Base-by-base conservation (phyloP, 2,329 filamentous ascomycete genomes). In the Aureobasidium musti region DNA sequence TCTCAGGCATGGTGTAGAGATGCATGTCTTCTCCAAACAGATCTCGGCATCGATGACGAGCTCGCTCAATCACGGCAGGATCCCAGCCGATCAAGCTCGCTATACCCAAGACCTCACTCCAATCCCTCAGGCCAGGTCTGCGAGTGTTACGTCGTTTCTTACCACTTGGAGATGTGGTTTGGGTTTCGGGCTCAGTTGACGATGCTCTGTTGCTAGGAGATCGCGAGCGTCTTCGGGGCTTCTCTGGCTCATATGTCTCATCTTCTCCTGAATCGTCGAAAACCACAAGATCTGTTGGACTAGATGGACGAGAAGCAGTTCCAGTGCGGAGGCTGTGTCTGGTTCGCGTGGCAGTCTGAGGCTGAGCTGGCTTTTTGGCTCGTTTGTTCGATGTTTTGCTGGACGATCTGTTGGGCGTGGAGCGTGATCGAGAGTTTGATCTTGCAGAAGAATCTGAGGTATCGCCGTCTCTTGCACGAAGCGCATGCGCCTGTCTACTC, bases 41-140 rank as follows among this genome's bases (percentile, higher is more conserved):
- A 53, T 85, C 80, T 2, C 89, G 86, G 73, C 93, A 98, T 57
- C 94, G 85, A 73, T 87, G 82, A 1, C 89, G 85, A 0, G 92
- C 85, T 35, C 91, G 85, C 63, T 87, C 84, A 14, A 97, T 78
- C 0, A 87, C 89, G 0, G 80, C 76, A 0, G 82, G 77, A 1
- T 89, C 80, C 77, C 92, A 93, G 0, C 90, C 91, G 1, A 85
- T 85, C 59, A 96, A 79, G 0, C 91, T 84, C 2, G 94, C 94
- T 0, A 92, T 83, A 0, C 91, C 91, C 33, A 97, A 79, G 1
- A 97, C 85, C 70, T 96, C 91, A 70, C 87, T 90, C 94, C 94
- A 98, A 78, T 96, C 90, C 26, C 90, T 84, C 14, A 87, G 79
- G 17, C 76, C 81, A 74, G 82, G 61, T 13, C 33, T 54, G 30